These are phyloP conservation scores for Alternaria ventricosa DNA, from an alignment of 2,329 filamentous ascomycete species.

Conservation along the genomic window DNA sequence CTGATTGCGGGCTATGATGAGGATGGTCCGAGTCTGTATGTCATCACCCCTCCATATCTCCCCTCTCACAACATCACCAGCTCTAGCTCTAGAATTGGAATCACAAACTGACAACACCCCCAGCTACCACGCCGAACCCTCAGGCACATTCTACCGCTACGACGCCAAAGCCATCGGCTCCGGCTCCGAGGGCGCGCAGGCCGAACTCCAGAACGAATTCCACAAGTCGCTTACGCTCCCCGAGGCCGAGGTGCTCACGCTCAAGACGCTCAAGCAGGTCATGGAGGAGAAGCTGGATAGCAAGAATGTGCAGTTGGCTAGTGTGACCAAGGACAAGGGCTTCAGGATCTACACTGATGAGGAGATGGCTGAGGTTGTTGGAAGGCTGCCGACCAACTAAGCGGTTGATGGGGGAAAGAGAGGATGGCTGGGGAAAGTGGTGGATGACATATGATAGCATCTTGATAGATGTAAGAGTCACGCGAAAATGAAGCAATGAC, in stretches of 20 bases:
- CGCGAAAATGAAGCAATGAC: constrained; percentile 38
- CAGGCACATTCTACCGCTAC: constrained; percentile 98
- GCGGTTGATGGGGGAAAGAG: neutral
- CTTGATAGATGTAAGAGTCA: constrained; percentile 22
- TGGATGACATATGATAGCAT: constrained; percentile 13
- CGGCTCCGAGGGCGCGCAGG: constrained; percentile 95
- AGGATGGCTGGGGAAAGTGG: neutral
- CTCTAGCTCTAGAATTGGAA: neutral
- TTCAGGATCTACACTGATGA: constrained; percentile 99
- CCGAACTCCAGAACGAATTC: constrained; percentile 97
- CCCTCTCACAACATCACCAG: too few species aligned
- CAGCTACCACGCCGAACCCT: constrained; percentile 95
- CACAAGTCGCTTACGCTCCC: constrained; percentile 94
- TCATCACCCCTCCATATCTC: too few species aligned
- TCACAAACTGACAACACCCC: neutral
- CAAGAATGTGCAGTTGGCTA: constrained; percentile 98
- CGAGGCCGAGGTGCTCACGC: constrained; percentile 91
- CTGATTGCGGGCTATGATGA: constrained; percentile 97
- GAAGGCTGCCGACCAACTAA: constrained; percentile 68
- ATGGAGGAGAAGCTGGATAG: constrained; percentile 99
- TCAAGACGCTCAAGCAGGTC: constrained; percentile 99
- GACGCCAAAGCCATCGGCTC: constrained; percentile 99
- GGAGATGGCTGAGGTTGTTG: constrained; percentile 94
- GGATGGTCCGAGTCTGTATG: constrained; percentile 87
- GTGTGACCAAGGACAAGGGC: constrained; percentile 95